Percentiles rank a stretch among this genome's conserved stretches.
These are phyloP conservation scores for Parathielavia appendiculata DNA, from an alignment of 495 filamentous ascomycete genomes.

Conservation along the genomic window DNA sequence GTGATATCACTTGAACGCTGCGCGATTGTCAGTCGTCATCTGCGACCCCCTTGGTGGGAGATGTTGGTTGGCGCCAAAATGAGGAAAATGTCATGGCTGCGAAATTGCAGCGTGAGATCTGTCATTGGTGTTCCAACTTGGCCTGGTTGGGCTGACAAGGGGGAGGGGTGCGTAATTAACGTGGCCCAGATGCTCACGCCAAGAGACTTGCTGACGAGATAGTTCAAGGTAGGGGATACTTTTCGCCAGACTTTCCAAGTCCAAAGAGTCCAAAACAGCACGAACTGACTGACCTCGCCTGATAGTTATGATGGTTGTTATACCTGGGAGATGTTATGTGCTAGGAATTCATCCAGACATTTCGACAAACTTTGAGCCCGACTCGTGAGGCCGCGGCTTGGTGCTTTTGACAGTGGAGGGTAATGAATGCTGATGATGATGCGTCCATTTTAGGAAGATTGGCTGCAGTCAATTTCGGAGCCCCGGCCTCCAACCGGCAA, in stretches of 20 bases:
- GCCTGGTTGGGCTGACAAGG: constrained; percentile 8
- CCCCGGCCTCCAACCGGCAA: not conserved
- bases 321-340: not conserved
- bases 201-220: not conserved
- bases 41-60: constrained; percentile 1
- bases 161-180: constrained; percentile 14
- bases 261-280: too few relatives aligned
- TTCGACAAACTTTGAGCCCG: too few relatives aligned
- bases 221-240: too few relatives aligned
- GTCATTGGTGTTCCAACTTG: constrained; percentile 1
- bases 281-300: too few relatives aligned
- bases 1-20: not conserved
- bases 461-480: not conserved
- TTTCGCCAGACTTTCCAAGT: too few relatives aligned
- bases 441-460: not conserved
- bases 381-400: too few relatives aligned
- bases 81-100: constrained; percentile 15
- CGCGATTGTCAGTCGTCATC: constrained; percentile 3
- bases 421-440: not conserved
- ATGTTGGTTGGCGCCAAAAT: constrained; percentile 6
- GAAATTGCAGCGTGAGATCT: constrained; percentile 16
- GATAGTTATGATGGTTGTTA: not conserved
- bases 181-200: constrained; percentile 5
- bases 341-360: too few relatives aligned
- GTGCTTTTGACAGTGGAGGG: not conserved